Conservation (phyloP, 1,284 basidiomycete species). For the Cystobasidiaceae sp. region DNA sequence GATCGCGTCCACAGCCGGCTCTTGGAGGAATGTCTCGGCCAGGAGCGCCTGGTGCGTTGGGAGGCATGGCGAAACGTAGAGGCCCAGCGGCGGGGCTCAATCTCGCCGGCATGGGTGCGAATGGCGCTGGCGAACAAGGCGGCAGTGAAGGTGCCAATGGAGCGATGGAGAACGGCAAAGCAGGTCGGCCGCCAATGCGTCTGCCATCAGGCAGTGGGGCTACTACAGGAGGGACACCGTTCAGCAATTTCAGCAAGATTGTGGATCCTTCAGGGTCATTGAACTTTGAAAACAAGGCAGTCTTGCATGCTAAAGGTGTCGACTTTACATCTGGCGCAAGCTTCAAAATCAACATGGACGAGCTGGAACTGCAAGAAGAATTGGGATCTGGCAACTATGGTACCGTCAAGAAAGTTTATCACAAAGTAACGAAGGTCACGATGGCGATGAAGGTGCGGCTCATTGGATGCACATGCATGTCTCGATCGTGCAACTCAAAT, state of each 20-base stretch:
- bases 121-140: constrained; percentile 3
- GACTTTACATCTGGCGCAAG: constrained; percentile 90
- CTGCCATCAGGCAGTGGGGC: constrained; percentile 40
- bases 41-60: constrained; percentile 44
- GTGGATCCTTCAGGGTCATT: constrained; percentile 92
- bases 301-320: constrained; percentile 85
- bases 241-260: constrained; percentile 88
- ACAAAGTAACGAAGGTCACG: constrained; percentile 85
- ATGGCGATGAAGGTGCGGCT: constrained; percentile 95
- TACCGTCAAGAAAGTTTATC: constrained; percentile 90
- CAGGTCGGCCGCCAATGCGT: constrained; percentile 35
- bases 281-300: constrained; percentile 88
- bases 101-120: neutral
- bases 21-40: constrained; percentile 42
- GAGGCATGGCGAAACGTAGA: constrained; percentile 7
- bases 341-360: constrained; percentile 89
- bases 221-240: constrained; percentile 60
- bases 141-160: constrained; percentile 16
- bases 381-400: constrained; percentile 96
- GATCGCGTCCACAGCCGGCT: neutral
- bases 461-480: neutral
- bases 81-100: constrained; percentile 6
- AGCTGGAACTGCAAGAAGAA: constrained; percentile 85
- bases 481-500: neutral
- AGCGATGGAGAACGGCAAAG: neutral